phyloP scores from a whole-genome alignment of 345 rosid genomes.

The Cochlearia excelsa region DNA sequence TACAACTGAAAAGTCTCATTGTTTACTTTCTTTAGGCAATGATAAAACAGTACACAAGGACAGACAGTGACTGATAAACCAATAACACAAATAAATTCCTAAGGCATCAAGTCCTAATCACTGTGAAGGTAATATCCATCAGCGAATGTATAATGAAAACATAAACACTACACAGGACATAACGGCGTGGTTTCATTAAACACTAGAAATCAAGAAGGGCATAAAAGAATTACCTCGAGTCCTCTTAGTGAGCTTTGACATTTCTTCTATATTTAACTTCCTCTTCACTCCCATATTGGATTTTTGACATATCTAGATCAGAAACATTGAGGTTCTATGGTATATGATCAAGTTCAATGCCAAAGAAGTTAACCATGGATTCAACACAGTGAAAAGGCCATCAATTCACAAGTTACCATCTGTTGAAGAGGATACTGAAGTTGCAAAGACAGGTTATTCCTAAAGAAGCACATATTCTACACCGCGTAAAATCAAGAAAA shows the following conservation, averaged over 20 bases:
- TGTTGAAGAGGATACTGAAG: constrained; percentile 69
- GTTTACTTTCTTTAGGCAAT: constrained; percentile 32
- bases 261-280: no score
- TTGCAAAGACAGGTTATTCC: constrained; percentile 39
- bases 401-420: constrained; percentile 38
- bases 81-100: not conserved
- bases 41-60: constrained; percentile 29
- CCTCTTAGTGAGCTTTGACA: no score
- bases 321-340: no score
- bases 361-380: no score
- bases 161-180: no score
- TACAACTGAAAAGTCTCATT: constrained; percentile 16
- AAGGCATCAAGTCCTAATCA: constrained; percentile 12
- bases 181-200: no score
- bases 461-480: constrained; percentile 24
- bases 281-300: no score
- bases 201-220: no score
- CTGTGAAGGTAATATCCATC: constrained; percentile 7
- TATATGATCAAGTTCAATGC: no score
- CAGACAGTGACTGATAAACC: constrained; percentile 22
- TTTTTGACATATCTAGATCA: no score
- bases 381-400: constrained; percentile 19
- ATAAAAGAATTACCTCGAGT: no score
- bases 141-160: no score
- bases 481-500: constrained; percentile 25